Percentiles rank a stretch among this genome's conserved stretches.
Evolutionary conservation across 179 eudicot species (phyloP).

Genomic region (Nepenthes alata): DNA sequence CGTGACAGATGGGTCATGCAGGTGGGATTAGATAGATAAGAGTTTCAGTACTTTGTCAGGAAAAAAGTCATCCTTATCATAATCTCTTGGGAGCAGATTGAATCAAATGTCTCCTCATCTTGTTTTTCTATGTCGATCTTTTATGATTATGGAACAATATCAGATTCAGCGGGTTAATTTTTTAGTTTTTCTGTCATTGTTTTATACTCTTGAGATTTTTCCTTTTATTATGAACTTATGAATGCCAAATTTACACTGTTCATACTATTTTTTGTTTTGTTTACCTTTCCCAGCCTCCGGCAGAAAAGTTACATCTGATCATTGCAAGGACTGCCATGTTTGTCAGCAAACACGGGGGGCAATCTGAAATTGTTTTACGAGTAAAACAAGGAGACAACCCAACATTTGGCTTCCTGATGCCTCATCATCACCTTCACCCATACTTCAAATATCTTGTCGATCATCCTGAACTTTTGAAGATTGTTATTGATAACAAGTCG

Average conservation of each 20-base stretch:
- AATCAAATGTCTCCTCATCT: slow-evolving; percentile 27
- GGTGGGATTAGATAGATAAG: slow-evolving; percentile 88
- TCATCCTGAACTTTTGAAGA: slow-evolving; percentile 53
- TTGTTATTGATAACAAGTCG: slow-evolving; percentile 36
- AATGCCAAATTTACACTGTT: not conserved
- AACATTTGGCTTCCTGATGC: slow-evolving; percentile 94
- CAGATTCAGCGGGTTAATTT: slow-evolving; percentile 18
- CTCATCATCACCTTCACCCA: slow-evolving; percentile 79
- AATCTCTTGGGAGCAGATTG: slow-evolving; percentile 41
- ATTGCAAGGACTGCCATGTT: slow-evolving; percentile 88
- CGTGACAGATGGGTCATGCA: slow-evolving; percentile 71
- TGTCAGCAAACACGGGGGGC: slow-evolving; percentile 82
- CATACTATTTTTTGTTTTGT: slow-evolving; percentile 14
- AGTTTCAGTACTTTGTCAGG: slow-evolving; percentile 34
- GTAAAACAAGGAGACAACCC: slow-evolving; percentile 98
- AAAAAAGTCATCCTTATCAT: slow-evolving; percentile 26
- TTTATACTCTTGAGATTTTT: slow-evolving; percentile 7
- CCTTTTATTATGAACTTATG: not conserved
- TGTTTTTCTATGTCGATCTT: slow-evolving; percentile 25
- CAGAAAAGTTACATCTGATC: slow-evolving; percentile 87
- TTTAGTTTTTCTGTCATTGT: slow-evolving; percentile 7
- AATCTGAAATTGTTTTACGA: slow-evolving; percentile 86
- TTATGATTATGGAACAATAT: slow-evolving; percentile 22
- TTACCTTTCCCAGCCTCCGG: slow-evolving; percentile 62
- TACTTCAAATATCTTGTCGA: slow-evolving; percentile 89